Base-by-base conservation (phyloP, 2,329 filamentous ascomycete species). In the Venturia pyrina region DNA sequence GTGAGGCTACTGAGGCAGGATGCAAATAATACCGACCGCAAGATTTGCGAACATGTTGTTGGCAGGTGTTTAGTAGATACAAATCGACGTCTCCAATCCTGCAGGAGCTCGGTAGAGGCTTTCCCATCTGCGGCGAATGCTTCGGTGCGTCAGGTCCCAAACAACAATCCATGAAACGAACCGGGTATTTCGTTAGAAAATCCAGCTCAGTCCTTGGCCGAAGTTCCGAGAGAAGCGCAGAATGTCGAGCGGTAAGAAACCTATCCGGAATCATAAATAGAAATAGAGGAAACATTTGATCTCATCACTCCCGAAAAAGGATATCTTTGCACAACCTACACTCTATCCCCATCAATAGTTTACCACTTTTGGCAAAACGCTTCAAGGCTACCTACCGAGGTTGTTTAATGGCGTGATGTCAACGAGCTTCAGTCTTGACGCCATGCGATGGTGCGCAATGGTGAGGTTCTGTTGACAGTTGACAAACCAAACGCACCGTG, bases 241-340 rank as follows among this genome's bases (percentile, higher is more conserved):
- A 59, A 59, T 10, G 32, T 17, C 17, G 32, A 37, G 8, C 53
- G 53, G 53, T 37, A 59, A 59, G 53, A 59, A 37, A 37, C 53
- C 53, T 34, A n/a, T 59, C 53, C 53, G 53, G 53, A 37, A 10
- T 37, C 53, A 59, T 6, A 37, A 59, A 59, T 59, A 59, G 53
- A 59, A 59, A 59, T 59, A 59, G 7, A 59, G 24, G 53, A 59
- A 59, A 37, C 53, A 59, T 13, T 37, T 21, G 53, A 59, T 59
- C 28, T 57, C 17, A 21, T 59, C 28, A 32, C 32, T 37, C 17
- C 53, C 32, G 15, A 37, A 53, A 37, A n/a, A 59, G 53, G 53
- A 59, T 40, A n/a, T 59, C 32, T n/a, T 37, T 59, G 53, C 32
- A 37, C 53, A 10, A 59, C 28, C 15, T 59, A n/a, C 17, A 19